Evolutionary conservation across 768 basidiomycete genomes (phyloP), one percentile per base, ranked within the genome.

Genomic region (Boletus tylopilopsis): DNA sequence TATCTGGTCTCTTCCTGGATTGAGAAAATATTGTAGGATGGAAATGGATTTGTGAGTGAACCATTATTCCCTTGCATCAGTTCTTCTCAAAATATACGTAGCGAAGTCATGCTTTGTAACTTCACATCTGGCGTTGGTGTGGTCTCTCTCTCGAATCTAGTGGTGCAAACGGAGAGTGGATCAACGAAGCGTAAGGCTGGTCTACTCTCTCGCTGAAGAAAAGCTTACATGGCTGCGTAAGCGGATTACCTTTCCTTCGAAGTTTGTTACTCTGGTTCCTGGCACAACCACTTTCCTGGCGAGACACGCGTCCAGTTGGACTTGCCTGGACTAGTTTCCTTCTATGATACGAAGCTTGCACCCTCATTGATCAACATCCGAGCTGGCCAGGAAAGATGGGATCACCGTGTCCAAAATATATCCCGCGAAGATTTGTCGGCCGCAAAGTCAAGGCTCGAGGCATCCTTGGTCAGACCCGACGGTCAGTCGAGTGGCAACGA

Each of bases 51-150:
- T 72, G 68, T 69, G 50, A 50, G 67, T 37, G 16, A 16, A 23
- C 13, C 9, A 45, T 34, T 39, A 1, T 4, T 15, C 12, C 7
- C 2, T 6, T 2, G 12, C 5, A 8, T 50, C 16, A 5, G 6
- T 23, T 6, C 7, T n/a, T 10, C 5, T 47, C 11, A 47, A 4
- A n/a, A n/a, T n/a, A 25, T 15, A 13, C 4, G 3, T 11, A 73
- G 73, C 37, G 73, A 73, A 47, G 44, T 70, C 12, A 70, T 73
- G 64, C 47, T 71, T 5, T 72, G 71, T 40, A 44, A 68, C 34
- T 69, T 72, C 32, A 53, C 56, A 2, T 39, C 53, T 29, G 71
- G 71, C 2, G 42, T 71, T 21, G 37, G 50, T 23, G 50, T 63
- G 8, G 50, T 64, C 13, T 61, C 66, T 25, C 56, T 54, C 4